phyloP scores from a whole-genome alignment of 371 early-diverging fungal species.

The Saksenaea vasiformis region DNA sequence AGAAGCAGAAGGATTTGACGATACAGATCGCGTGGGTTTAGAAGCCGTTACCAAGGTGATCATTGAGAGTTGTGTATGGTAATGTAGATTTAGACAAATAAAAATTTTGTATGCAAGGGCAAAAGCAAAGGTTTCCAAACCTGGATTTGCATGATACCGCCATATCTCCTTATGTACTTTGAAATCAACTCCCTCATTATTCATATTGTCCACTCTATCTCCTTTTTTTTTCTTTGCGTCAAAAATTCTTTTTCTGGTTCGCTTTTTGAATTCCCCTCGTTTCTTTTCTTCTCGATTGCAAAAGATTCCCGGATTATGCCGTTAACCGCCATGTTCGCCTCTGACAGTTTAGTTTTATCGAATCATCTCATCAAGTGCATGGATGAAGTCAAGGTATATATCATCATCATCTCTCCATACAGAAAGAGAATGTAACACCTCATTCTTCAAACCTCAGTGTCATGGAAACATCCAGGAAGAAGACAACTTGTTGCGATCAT shows the following conservation, averaged over 20 bases:
- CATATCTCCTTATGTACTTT: slow-evolving; percentile 6
- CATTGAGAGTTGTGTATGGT: slow-evolving; percentile 66
- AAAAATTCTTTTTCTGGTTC: slow-evolving; percentile 5
- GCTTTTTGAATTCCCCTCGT: slow-evolving; percentile 4
- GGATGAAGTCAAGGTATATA: background rate
- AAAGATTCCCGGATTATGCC: slow-evolving; percentile 5
- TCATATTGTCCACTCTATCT: background rate
- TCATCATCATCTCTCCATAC: no score
- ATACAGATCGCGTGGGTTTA: slow-evolving; percentile 72
- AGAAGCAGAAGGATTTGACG: slow-evolving; percentile 72
- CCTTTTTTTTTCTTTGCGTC: slow-evolving; percentile 3
- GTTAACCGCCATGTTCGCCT: background rate
- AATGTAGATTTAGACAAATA: slow-evolving; percentile 8
- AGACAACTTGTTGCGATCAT: background rate
- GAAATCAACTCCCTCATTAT: slow-evolving; percentile 6
- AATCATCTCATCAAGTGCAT: background rate
- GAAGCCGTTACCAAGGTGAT: slow-evolving; percentile 69
- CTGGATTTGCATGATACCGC: slow-evolving; percentile 2
- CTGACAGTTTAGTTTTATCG: background rate
- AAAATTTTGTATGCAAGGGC: slow-evolving; percentile 2
- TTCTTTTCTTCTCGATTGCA: slow-evolving; percentile 3
- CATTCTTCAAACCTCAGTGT: background rate
- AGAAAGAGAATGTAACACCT: background rate
- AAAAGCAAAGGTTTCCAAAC: background rate
- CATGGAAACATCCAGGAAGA: background rate